Conservation (phyloP, 2,329 filamentous ascomycete genomes). For the Penicillium fuscoglaucum region DNA sequence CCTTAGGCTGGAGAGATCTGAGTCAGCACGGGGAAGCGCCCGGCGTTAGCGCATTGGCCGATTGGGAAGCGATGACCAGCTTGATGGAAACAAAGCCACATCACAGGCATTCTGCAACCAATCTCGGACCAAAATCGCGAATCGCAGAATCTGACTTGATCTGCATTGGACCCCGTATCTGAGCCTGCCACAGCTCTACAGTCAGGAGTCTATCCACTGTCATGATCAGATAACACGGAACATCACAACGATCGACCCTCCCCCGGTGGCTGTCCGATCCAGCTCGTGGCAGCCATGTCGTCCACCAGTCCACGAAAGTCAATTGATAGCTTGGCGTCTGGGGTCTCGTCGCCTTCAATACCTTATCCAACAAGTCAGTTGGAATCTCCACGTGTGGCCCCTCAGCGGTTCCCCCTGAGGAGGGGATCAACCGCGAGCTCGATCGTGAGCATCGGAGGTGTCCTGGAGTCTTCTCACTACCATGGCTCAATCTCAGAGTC, state of each 20-base stretch:
- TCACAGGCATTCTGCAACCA: slow-evolving; percentile 22
- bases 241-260: slow-evolving; percentile 26
- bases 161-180: slow-evolving; percentile 2
- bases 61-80: slow-evolving; percentile 31
- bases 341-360: slow-evolving; percentile 53
- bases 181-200: slow-evolving; percentile 12
- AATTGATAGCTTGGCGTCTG: slow-evolving; percentile 62
- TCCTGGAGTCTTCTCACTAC: slow-evolving; percentile 66
- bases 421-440: slow-evolving; percentile 86
- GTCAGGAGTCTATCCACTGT: slow-evolving; percentile 29
- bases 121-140: slow-evolving; percentile 3
- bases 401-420: slow-evolving; percentile 48
- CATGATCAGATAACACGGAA: slow-evolving; percentile 38
- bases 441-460: slow-evolving; percentile 81
- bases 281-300: slow-evolving; percentile 55
- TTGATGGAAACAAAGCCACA: slow-evolving; percentile 24
- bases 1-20: slow-evolving; percentile 9
- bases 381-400: slow-evolving; percentile 38
- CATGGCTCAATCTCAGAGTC: slow-evolving; percentile 67
- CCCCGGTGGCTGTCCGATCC: slow-evolving; percentile 36
- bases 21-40: slow-evolving; percentile 11
- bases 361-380: slow-evolving; percentile 43
- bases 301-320: slow-evolving; percentile 64
- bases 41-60: slow-evolving; percentile 27
- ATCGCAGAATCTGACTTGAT: slow-evolving; percentile 3